These are phyloP conservation scores for Nothophytophthora sp. DNA, from an alignment of 352 stramenopile species.

Conservation along the genomic window DNA sequence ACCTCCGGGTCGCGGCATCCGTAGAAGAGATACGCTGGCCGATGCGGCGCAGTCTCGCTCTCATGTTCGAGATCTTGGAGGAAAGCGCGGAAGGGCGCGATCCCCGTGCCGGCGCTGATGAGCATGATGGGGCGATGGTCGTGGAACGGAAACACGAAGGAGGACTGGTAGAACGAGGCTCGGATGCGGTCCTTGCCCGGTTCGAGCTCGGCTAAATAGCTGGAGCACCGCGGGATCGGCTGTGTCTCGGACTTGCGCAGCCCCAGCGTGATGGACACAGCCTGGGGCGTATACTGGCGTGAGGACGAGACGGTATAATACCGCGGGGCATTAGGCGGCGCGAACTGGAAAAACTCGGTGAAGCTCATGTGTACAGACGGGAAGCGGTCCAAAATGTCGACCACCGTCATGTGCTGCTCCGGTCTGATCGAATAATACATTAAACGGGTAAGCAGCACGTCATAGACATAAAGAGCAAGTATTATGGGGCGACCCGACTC, in stretches of 20 bases:
- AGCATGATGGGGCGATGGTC: slow-evolving; percentile 69
- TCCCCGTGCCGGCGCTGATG: slow-evolving; percentile 77
- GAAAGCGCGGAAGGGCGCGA: slow-evolving; percentile 83
- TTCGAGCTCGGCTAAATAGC: slow-evolving; percentile 56
- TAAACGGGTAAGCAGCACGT: no score
- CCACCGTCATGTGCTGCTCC: slow-evolving; percentile 43
- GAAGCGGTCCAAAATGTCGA: slow-evolving; percentile 70
- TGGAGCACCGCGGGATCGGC: slow-evolving; percentile 75
- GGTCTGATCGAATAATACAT: slow-evolving; percentile 19
- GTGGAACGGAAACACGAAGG: slow-evolving; percentile 71
- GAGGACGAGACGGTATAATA: slow-evolving; percentile 89
- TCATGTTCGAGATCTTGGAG: slow-evolving; percentile 77
- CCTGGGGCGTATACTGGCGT: slow-evolving; percentile 47
- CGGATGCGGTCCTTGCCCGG: slow-evolving; percentile 47
- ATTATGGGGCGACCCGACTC: no score
- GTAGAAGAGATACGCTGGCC: slow-evolving; percentile 75
- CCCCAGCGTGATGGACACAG: slow-evolving; percentile 73
- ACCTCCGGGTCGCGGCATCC: slow-evolving; percentile 58
- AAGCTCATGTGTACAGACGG: slow-evolving; percentile 70
- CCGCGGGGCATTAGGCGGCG: slow-evolving; percentile 56
- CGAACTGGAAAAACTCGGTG: slow-evolving; percentile 66
- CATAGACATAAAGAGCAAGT: no score
- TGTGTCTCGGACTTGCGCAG: slow-evolving; percentile 50
- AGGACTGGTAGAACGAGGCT: slow-evolving; percentile 72
- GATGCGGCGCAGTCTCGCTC: slow-evolving; percentile 19